Percentiles rank a stretch among this genome's conserved stretches.
Conservation (phyloP, 768 basidiomycete species). For the Boletus coccyginus region DNA sequence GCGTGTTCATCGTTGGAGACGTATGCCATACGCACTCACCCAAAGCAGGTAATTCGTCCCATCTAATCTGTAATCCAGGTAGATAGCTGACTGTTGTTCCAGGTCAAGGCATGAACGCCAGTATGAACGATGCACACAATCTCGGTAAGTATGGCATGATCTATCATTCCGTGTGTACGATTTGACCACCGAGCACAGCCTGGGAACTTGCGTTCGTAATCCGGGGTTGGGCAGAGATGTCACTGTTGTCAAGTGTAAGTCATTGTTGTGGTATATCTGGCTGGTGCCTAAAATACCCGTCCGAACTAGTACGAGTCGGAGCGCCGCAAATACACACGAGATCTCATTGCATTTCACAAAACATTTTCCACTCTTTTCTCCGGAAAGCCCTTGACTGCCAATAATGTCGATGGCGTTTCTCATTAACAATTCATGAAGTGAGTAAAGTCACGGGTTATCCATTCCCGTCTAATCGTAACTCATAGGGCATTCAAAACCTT, state of each 20-base stretch:
- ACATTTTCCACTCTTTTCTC: constrained; percentile 51
- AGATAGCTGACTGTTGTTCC: constrained; percentile 15
- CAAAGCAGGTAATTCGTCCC: constrained; percentile 38
- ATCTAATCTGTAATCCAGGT: not conserved
- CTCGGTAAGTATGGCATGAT: constrained; percentile 32
- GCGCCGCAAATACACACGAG: constrained; percentile 51
- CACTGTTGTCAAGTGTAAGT: constrained; percentile 46
- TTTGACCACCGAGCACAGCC: constrained; percentile 22
- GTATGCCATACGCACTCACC: constrained; percentile 50
- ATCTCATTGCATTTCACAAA: constrained; percentile 54
- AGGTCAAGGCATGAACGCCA: constrained; percentile 56
- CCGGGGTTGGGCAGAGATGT: constrained; percentile 44
- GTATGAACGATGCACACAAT: constrained; percentile 55
- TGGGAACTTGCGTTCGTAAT: constrained; percentile 57
- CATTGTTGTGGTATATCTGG: not conserved
- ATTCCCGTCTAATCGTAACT: not conserved
- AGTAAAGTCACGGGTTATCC: constrained; percentile 3
- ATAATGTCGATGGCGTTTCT: constrained; percentile 35
- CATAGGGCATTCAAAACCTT: constrained; percentile 43
- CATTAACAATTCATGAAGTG: constrained; percentile 47
- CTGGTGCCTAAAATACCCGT: not conserved
- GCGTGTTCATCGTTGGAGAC: constrained; percentile 52
- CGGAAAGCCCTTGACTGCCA: constrained; percentile 44
- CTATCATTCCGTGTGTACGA: not conserved
- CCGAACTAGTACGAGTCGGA: constrained; percentile 47